Evolutionary conservation across 495 filamentous ascomycete species (phyloP).

Genomic region (Terfezia claveryi): DNA sequence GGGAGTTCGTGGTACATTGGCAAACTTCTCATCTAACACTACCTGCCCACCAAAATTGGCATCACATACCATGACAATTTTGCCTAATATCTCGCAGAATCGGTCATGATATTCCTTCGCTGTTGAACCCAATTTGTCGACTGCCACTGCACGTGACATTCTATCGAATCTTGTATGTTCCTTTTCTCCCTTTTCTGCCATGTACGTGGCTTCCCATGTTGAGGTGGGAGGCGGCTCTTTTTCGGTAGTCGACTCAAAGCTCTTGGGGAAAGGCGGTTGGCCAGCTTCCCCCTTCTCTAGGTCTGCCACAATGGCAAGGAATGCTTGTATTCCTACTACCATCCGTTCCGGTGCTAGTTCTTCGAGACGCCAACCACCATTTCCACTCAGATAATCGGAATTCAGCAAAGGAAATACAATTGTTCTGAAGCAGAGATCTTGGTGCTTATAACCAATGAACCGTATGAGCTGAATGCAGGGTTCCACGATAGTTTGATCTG

Average conservation of each 20-base stretch:
- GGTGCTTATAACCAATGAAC: conserved; percentile 84
- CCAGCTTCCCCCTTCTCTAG: conserved; percentile 66
- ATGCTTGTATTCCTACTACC: conserved; percentile 85
- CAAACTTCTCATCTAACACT: conserved; percentile 84
- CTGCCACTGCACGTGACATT: conserved; percentile 52
- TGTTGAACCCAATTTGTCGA: conserved; percentile 46
- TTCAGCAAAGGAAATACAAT: conserved; percentile 92
- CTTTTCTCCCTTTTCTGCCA: conserved; percentile 19
- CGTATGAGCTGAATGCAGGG: conserved; percentile 82
- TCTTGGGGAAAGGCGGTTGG: conserved; percentile 58
- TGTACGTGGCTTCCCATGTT: conserved; percentile 26
- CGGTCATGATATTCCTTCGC: conserved; percentile 63
- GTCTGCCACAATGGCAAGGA: conserved; percentile 78
- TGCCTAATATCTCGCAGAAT: conserved; percentile 87
- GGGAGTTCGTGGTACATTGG: conserved; percentile 73
- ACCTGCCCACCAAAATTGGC: conserved; percentile 93
- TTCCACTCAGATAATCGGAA: conserved; percentile 59
- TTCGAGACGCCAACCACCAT: conserved; percentile 66
- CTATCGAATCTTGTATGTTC: conserved; percentile 26
- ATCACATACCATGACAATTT: conserved; percentile 88
- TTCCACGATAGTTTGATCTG: conserved; percentile 60
- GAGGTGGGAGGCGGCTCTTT: conserved; percentile 25
- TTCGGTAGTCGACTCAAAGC: conserved; percentile 23
- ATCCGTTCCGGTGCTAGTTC: conserved; percentile 90
- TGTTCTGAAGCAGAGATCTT: conserved; percentile 72